These are phyloP conservation scores for Wickerhamomyces subpelliculosus DNA, from an alignment of 805 yeast genomes.

Conservation along the genomic window DNA sequence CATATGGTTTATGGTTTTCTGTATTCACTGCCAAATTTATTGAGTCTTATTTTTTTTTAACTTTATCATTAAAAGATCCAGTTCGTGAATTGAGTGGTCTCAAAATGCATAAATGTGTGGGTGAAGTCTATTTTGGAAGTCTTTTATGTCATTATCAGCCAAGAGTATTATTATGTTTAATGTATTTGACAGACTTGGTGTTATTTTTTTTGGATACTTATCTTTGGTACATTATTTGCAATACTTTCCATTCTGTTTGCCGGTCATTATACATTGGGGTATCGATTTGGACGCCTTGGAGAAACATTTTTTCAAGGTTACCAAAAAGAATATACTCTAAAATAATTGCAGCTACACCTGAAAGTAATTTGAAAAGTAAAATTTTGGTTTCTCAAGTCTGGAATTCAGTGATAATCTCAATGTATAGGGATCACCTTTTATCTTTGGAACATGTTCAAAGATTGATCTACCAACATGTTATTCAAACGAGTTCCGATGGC, in stretches of 20 bases:
- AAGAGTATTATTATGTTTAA: constrained; percentile 42
- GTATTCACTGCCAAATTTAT: constrained; percentile 62
- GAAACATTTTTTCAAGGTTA: constrained; percentile 65
- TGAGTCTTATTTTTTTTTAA: constrained; percentile 75
- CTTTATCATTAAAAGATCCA: constrained; percentile 68
- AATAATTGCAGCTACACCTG: constrained; percentile 52
- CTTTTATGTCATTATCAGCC: constrained; percentile 53
- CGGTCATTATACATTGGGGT: constrained; percentile 70
- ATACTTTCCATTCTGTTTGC: constrained; percentile 64
- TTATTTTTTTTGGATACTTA: constrained; percentile 77
- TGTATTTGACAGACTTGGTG: constrained; percentile 55
- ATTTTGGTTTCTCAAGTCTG: constrained; percentile 95
- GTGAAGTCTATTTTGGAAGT: constrained; percentile 50
- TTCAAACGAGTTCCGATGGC: constrained; percentile 25
- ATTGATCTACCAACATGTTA: constrained; percentile 89
- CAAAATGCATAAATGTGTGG: constrained; percentile 49
- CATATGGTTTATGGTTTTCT: constrained; percentile 62
- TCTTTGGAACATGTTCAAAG: constrained; percentile 98
- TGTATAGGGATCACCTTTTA: constrained; percentile 97
- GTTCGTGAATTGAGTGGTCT: constrained; percentile 58
- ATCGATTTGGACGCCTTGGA: constrained; percentile 87
- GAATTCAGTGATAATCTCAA: constrained; percentile 96
- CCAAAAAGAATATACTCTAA: constrained; percentile 75
- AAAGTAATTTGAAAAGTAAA: constrained; percentile 94
- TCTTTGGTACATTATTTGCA: constrained; percentile 80